These are phyloP conservation scores for Yamadazyma taylorii DNA, from an alignment of 1,139 yeast species.

Conservation along the genomic window DNA sequence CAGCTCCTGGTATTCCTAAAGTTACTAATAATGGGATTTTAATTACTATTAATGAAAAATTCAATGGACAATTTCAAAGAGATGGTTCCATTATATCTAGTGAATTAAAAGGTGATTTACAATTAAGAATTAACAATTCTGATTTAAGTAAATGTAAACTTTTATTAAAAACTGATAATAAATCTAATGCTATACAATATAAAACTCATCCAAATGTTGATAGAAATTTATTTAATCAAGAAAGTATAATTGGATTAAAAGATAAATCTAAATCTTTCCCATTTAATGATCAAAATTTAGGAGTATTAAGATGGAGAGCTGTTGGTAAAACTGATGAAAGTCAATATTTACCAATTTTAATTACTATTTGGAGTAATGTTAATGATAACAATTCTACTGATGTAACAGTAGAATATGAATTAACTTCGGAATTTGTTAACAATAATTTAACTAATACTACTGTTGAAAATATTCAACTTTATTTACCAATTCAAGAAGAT, in stretches of 20 bases:
- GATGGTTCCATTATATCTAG: constrained; percentile 77
- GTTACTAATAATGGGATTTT: constrained; percentile 73
- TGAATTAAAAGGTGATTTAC: constrained; percentile 89
- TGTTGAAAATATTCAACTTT: constrained; percentile 57
- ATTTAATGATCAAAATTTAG: constrained; percentile 82
- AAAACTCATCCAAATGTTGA: constrained; percentile 97
- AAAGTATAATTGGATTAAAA: constrained; percentile 67
- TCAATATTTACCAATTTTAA: constrained; percentile 63
- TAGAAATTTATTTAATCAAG: constrained; percentile 60
- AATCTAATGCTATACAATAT: constrained; percentile 59
- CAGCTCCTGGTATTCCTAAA: constrained; percentile 31
- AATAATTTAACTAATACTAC: constrained; percentile 30
- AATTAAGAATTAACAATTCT: constrained; percentile 78
- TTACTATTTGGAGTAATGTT: constrained; percentile 83
- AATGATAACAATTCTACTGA: constrained; percentile 58
- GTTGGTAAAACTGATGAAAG: constrained; percentile 57
- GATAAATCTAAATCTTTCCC: constrained; percentile 84
- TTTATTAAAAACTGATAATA: constrained; percentile 50
- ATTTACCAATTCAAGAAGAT: constrained; percentile 62
- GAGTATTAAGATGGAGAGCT: constrained; percentile 86
- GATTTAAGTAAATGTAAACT: constrained; percentile 67
- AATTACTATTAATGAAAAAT: constrained; percentile 73
- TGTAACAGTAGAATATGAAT: constrained; percentile 87
- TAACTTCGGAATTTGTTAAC: constrained; percentile 39
- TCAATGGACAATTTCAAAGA: constrained; percentile 75